Evolutionary conservation across 768 basidiomycete species (phyloP).

Genomic region (Infundibulicybe gibba): DNA sequence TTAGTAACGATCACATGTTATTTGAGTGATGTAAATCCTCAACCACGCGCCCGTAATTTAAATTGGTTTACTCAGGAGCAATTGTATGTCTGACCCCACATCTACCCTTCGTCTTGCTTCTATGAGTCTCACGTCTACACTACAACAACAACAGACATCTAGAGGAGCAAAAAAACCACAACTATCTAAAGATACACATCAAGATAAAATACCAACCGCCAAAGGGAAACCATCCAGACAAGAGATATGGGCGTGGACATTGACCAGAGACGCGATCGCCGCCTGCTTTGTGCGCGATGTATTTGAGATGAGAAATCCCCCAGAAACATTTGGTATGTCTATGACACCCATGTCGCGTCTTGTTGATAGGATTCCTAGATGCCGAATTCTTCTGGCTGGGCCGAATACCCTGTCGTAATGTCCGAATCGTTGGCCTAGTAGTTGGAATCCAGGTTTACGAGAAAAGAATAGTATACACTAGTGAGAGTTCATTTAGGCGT

Average conservation of each 20-base stretch:
- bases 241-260: conserved; percentile 51
- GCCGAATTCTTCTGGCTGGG: conserved; percentile 71
- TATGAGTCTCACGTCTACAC: no score
- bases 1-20: no score
- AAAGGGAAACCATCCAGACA: no score
- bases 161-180: no score
- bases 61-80: no score
- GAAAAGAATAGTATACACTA: conserved; percentile 52
- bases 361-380: conserved; percentile 26
- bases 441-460: conserved; percentile 63
- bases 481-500: conserved; percentile 29
- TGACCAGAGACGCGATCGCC: conserved; percentile 51
- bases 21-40: no score
- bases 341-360: background rate
- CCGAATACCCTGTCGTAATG: conserved; percentile 63
- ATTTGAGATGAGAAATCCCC: conserved; percentile 34
- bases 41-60: no score
- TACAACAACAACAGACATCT: no score
- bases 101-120: no score
- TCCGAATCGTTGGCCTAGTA: conserved; percentile 58
- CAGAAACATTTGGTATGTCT: background rate
- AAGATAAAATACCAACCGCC: no score
- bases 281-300: conserved; percentile 55
- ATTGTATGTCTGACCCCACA: no score
- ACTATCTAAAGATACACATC: no score